phyloP scores from a whole-genome alignment of 345 rosid genomes.

The Gossypium australe region DNA sequence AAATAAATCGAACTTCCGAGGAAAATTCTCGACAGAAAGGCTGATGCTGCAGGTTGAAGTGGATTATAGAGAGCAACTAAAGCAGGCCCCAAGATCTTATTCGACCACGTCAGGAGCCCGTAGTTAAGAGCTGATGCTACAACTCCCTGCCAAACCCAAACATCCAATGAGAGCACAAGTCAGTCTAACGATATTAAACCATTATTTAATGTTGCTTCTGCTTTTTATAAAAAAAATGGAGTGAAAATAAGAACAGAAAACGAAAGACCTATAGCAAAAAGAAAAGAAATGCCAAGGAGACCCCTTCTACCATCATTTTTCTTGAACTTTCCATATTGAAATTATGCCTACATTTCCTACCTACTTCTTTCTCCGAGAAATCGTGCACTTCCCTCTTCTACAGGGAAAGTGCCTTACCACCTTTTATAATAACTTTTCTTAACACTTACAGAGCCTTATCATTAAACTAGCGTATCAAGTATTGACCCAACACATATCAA shows the following conservation, averaged over 20 bases:
- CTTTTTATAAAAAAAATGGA: background rate
- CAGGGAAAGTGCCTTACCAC: background rate
- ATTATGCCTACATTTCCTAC: background rate
- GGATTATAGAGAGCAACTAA: slow-evolving; percentile 95
- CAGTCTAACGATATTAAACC: background rate
- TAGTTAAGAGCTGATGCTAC: slow-evolving; percentile 87
- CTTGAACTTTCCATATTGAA: background rate
- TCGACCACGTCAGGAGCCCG: slow-evolving; percentile 94
- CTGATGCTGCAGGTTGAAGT: slow-evolving; percentile 90
- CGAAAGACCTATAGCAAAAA: background rate
- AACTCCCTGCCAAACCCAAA: slow-evolving; percentile 50
- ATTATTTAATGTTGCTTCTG: background rate
- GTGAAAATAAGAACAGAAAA: background rate
- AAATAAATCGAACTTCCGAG: slow-evolving; percentile 88
- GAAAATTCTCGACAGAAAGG: slow-evolving; percentile 76
- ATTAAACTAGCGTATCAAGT: background rate
- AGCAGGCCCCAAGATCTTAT: slow-evolving; percentile 92
- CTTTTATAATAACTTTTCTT: background rate
- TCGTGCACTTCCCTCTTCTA: background rate
- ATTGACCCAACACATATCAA: background rate
- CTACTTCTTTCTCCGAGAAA: background rate
- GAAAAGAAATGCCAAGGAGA: background rate
- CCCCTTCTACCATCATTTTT: background rate
- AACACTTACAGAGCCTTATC: background rate
- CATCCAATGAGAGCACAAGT: background rate